phyloP scores from a whole-genome alignment of 352 stramenopile species.

The Pelagophyceae sp. region DNA sequence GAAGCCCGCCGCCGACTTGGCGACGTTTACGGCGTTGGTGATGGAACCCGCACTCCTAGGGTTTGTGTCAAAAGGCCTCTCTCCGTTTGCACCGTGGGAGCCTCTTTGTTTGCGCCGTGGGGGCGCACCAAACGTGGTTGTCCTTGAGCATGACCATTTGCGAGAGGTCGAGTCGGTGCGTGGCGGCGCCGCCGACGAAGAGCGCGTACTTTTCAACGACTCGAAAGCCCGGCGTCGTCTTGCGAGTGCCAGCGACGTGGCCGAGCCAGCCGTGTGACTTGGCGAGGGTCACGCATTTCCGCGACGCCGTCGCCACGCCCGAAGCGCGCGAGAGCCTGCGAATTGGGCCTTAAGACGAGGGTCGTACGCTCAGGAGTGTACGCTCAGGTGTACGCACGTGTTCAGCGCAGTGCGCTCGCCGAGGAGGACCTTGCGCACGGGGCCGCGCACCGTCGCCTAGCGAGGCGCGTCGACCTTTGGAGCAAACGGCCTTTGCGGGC shows the following conservation, averaged over 20 bases:
- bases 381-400: slow-evolving; percentile 50
- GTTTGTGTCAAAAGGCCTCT: too few species aligned
- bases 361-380: too few species aligned
- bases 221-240: slow-evolving; percentile 95
- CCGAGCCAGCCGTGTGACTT: slow-evolving; percentile 66
- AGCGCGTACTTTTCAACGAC: slow-evolving; percentile 98
- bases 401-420: slow-evolving; percentile 95
- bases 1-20: slow-evolving; percentile 81
- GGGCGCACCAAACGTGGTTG: slow-evolving; percentile 93
- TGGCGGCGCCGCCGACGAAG: slow-evolving; percentile 82
- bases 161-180: slow-evolving; percentile 84
- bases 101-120: too few species aligned
- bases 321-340: slow-evolving; percentile 79
- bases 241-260: slow-evolving; percentile 88
- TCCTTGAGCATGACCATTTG: slow-evolving; percentile 99
- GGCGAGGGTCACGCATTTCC: slow-evolving; percentile 35
- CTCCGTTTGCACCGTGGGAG: too few species aligned
- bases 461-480: too few species aligned
- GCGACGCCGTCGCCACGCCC: slow-evolving; percentile 76
- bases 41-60: too few species aligned
- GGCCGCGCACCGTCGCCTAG: slow-evolving; percentile 85
- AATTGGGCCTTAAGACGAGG: too few species aligned
- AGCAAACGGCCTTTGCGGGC: too few species aligned
- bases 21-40: slow-evolving; percentile 78
- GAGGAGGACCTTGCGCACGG: slow-evolving; percentile 80